Conservation (phyloP, 129 eudicot species). For the Lonicera japonica region DNA sequence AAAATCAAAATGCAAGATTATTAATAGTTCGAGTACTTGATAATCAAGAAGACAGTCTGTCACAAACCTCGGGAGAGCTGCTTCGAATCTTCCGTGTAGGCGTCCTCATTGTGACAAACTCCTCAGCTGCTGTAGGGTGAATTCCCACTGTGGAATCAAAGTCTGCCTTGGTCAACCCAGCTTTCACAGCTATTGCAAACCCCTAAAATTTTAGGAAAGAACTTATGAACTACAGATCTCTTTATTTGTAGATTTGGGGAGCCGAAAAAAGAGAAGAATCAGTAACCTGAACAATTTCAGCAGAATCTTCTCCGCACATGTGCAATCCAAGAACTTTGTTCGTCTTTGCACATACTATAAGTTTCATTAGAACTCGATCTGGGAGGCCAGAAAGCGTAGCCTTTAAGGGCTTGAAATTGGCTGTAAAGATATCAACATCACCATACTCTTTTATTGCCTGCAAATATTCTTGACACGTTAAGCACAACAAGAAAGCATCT, state of each 20-base stretch:
- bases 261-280: constrained; percentile 7
- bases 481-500: background rate
- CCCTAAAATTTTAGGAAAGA: constrained; percentile 41
- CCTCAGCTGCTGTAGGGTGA: constrained; percentile 99
- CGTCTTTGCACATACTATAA: constrained; percentile 80
- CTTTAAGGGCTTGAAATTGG: constrained; percentile 94
- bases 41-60: background rate
- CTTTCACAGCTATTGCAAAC: constrained; percentile 94
- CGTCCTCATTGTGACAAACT: constrained; percentile 91
- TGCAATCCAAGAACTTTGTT: constrained; percentile 78
- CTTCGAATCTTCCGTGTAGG: constrained; percentile 78
- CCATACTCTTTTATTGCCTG: constrained; percentile 80
- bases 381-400: constrained; percentile 98
- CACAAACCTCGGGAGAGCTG: constrained; percentile 49
- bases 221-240: background rate
- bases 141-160: constrained; percentile 87
- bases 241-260: background rate
- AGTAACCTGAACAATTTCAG: constrained; percentile 85
- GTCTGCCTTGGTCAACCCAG: constrained; percentile 93
- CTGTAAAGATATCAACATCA: constrained; percentile 71
- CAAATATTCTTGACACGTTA: constrained; percentile 15
- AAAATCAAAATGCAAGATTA: background rate
- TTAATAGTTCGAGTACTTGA: too few species aligned
- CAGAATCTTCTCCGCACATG: constrained; percentile 96
- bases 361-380: constrained; percentile 89